phyloP scores from a whole-genome alignment of 1,284 basidiomycete species.

The Trichosporon sp. region DNA sequence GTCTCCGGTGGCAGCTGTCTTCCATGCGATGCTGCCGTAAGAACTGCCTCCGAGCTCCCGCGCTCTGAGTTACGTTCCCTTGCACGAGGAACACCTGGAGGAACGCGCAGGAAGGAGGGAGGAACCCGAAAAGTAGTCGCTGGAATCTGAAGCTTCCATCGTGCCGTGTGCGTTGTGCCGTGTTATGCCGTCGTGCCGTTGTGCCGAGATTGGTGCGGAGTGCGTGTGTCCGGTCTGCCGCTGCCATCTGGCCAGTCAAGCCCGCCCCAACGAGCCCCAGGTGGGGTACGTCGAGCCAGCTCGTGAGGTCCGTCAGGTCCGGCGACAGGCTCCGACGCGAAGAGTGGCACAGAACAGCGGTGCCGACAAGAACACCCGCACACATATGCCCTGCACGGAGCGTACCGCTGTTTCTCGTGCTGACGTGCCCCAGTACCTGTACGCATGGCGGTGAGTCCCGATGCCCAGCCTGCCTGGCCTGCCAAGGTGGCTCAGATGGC shows the following conservation, averaged over 20 bases:
- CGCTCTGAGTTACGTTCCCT: neutral
- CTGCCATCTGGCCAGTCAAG: neutral
- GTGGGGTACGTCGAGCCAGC: neutral
- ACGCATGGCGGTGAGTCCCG: constrained; percentile 13
- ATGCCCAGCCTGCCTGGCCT: neutral
- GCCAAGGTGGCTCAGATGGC: too few species aligned
- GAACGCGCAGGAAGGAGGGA: neutral
- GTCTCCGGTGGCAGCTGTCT: neutral
- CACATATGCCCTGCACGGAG: neutral
- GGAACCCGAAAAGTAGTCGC: neutral
- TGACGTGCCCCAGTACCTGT: neutral
- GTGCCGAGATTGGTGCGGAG: neutral
- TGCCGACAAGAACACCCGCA: constrained; percentile 8
- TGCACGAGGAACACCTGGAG: neutral
- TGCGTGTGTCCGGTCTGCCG: neutral
- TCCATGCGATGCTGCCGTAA: neutral
- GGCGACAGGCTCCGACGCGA: neutral
- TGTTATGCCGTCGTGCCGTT: neutral
- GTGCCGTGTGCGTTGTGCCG: neutral
- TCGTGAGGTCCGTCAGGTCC: neutral
- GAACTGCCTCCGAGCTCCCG: constrained; percentile 4
- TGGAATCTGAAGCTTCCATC: constrained; percentile 12
- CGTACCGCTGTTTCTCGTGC: neutral
- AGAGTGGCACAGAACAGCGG: neutral
- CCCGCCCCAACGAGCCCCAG: neutral